Evolutionary conservation across 495 filamentous ascomycete genomes (phyloP).

Genomic region (Neurospora terricola): DNA sequence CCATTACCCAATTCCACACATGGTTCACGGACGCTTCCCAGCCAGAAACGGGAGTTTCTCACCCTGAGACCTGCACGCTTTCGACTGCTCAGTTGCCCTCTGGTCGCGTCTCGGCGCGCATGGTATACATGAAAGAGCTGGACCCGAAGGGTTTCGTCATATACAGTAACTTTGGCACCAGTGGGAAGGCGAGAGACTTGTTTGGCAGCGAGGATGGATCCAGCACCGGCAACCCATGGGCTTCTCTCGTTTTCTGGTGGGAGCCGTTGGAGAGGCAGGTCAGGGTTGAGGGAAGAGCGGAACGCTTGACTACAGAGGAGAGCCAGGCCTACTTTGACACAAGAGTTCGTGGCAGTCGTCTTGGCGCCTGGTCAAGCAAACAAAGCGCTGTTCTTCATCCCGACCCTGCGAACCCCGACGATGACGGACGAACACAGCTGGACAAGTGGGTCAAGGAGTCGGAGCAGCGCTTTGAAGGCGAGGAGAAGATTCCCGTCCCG

Average conservation of each 20-base stretch:
- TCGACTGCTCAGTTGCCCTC: conserved; percentile 80
- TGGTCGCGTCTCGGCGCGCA: conserved; percentile 71
- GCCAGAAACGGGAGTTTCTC: conserved; percentile 41
- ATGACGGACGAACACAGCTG: conserved; percentile 54
- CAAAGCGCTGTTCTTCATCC: conserved; percentile 65
- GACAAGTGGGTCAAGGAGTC: conserved; percentile 61
- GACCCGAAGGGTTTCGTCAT: conserved; percentile 75
- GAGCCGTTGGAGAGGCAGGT: conserved; percentile 72
- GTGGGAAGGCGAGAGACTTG: conserved; percentile 58
- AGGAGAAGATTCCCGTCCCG: conserved; percentile 76
- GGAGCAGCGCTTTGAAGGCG: conserved; percentile 59
- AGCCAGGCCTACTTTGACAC: conserved; percentile 85
- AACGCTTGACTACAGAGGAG: conserved; percentile 59
- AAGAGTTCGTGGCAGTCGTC: conserved; percentile 62
- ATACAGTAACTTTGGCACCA: conserved; percentile 85
- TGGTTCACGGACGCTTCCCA: conserved; percentile 72
- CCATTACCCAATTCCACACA: conserved; percentile 71
- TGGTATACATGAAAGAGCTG: conserved; percentile 87
- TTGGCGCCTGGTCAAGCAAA: conserved; percentile 89
- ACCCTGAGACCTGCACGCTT: conserved; percentile 68
- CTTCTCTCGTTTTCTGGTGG: conserved; percentile 70
- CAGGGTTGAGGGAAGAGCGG: conserved; percentile 65
- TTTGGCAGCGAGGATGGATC: conserved; percentile 17
- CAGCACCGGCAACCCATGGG: conserved; percentile 48
- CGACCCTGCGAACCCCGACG: conserved; percentile 24